Conservation (phyloP, 1,284 basidiomycete species). For the Fomitopsis betulina region DNA sequence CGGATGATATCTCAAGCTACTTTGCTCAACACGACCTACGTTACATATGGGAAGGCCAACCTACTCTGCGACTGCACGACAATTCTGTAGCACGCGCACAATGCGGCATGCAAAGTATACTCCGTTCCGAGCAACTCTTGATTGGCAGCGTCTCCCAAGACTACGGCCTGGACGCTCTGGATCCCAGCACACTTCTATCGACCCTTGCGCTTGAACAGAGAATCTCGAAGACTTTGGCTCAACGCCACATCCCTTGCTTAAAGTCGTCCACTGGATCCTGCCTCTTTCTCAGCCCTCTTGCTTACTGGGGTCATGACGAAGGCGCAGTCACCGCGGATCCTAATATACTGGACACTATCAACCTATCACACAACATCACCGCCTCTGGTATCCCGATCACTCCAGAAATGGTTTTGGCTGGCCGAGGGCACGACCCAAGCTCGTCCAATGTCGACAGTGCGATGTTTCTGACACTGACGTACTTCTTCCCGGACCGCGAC, state of each 20-base stretch:
- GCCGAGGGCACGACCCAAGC: constrained; percentile 52
- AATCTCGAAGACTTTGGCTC: constrained; percentile 43
- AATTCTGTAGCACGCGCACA: constrained; percentile 70
- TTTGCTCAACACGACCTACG: constrained; percentile 58
- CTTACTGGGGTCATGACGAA: constrained; percentile 69
- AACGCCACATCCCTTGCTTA: constrained; percentile 46
- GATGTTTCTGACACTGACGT: constrained; percentile 69
- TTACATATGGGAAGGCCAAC: constrained; percentile 63
- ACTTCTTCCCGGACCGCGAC: constrained; percentile 70
- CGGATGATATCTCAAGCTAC: constrained; percentile 45
- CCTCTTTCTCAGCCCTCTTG: constrained; percentile 66
- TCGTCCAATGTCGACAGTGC: constrained; percentile 54
- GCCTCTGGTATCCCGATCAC: constrained; percentile 58
- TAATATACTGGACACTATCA: constrained; percentile 56
- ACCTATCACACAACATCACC: constrained; percentile 45
- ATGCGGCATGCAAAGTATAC: constrained; percentile 67
- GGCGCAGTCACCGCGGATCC: constrained; percentile 45
- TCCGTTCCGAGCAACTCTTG: constrained; percentile 76
- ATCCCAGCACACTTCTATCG: constrained; percentile 53
- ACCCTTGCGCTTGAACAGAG: constrained; percentile 60
- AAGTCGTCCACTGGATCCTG: constrained; percentile 47
- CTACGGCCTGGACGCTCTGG: constrained; percentile 50
- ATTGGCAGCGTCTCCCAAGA: constrained; percentile 53
- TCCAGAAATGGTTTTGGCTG: constrained; percentile 73
- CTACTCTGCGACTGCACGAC: constrained; percentile 55